phyloP scores from a whole-genome alignment of 495 filamentous ascomycete genomes.

The Xylaria telfairii region DNA sequence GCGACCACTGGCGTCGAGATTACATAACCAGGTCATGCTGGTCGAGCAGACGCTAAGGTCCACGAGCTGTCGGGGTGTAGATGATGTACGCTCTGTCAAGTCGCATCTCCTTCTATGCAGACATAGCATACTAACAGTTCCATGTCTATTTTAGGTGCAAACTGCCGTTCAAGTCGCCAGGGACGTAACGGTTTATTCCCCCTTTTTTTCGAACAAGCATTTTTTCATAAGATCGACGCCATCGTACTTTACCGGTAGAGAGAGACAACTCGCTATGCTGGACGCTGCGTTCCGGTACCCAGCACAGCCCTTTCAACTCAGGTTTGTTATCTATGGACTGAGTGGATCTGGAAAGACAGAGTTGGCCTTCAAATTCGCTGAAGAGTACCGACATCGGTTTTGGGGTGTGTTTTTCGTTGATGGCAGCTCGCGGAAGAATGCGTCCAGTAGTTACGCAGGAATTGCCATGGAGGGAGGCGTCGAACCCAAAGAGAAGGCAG shows the following conservation, averaged over 20 bases:
- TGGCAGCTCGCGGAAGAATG: constrained; percentile 15
- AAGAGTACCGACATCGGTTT: constrained; percentile 37
- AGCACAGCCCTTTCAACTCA: neutral
- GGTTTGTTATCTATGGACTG: constrained; percentile 45
- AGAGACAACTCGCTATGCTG: neutral
- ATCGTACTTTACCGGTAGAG: neutral
- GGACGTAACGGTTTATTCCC: no score
- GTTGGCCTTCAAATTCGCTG: constrained; percentile 45
- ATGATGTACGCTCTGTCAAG: no score
- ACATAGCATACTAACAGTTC: no score
- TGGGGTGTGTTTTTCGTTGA: constrained; percentile 27
- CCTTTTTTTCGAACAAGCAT: no score
- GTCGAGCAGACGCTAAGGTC: no score
- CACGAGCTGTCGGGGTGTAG: no score
- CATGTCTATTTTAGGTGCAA: no score
- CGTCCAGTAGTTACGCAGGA: constrained; percentile 6
- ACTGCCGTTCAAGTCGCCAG: no score
- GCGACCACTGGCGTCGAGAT: no score
- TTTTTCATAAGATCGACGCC: no score
- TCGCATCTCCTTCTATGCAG: no score
- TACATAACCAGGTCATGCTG: no score
- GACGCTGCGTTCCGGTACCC: neutral
- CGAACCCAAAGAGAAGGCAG: neutral
- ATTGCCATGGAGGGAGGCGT: constrained; percentile 10
- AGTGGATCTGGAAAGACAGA: constrained; percentile 50